Percentiles rank a stretch among this genome's conserved stretches.
Conservation (phyloP, 1,139 yeast species). For the Pichia inconspicua region DNA sequence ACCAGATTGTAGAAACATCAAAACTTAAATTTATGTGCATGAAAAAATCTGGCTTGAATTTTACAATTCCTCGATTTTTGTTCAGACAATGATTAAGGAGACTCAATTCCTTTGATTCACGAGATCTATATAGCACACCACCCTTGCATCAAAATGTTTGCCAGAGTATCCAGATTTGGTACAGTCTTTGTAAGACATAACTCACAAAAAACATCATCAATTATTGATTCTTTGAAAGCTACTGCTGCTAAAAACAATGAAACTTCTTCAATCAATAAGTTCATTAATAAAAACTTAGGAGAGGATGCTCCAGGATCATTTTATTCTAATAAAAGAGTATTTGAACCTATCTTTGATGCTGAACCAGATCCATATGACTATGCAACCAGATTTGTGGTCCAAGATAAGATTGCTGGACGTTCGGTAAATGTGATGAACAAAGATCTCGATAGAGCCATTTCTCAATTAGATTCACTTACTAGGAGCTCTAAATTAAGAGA, state of each 20-base stretch:
- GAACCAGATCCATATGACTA: constrained; percentile 21
- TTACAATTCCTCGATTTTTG: too few relatives aligned
- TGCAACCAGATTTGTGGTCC: constrained; percentile 28
- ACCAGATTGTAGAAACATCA: too few relatives aligned
- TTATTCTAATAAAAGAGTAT: constrained; percentile 2
- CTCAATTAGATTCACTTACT: constrained; percentile 30
- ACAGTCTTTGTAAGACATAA: background rate
- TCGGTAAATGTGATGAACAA: constrained; percentile 30
- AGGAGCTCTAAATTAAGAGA: constrained; percentile 32
- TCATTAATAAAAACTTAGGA: constrained; percentile 3
- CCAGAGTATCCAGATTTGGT: background rate
- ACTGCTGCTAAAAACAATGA: background rate
- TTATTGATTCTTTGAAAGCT: constrained; percentile 5
- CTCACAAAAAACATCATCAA: background rate
- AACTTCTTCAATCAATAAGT: constrained; percentile 1
- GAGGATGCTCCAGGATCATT: constrained; percentile 1
- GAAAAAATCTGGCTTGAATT: too few relatives aligned
- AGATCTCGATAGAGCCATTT: constrained; percentile 31
- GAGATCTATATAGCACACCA: too few relatives aligned
- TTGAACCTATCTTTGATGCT: constrained; percentile 1
- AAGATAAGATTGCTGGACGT: constrained; percentile 42
- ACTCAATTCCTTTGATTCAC: too few relatives aligned
- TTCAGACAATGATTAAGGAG: too few relatives aligned
- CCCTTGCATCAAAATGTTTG: background rate
- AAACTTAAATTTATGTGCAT: too few relatives aligned